Percentiles rank a stretch among this genome's conserved stretches.
Conservation (phyloP, 2,329 filamentous ascomycete species). For the Sordariomycetes sp. region DNA sequence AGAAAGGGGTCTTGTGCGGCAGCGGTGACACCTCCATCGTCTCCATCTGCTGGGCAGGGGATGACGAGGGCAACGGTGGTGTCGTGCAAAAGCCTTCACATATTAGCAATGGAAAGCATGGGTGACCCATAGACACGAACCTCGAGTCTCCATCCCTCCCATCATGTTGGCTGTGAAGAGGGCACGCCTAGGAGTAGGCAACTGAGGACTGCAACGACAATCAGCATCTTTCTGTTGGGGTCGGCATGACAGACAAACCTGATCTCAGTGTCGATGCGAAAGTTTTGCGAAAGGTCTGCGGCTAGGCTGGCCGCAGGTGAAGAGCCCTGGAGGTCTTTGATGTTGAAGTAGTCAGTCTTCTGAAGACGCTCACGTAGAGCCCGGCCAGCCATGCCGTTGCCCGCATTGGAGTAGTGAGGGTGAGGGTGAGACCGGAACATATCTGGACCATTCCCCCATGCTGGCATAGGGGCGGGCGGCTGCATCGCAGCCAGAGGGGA, state of each 20-base stretch:
- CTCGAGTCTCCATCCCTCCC: constrained; percentile 22
- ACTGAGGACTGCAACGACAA: constrained; percentile 22
- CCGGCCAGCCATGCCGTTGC: constrained; percentile 36
- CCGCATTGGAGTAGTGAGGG: constrained; percentile 27
- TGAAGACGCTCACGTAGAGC: constrained; percentile 71
- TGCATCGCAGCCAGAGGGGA: constrained; percentile 93
- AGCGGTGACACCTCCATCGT: constrained; percentile 91
- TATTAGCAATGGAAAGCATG: constrained; percentile 10
- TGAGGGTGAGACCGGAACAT: constrained; percentile 42
- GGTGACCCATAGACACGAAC: constrained; percentile 15
- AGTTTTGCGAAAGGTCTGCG: constrained; percentile 93
- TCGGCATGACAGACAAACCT: constrained; percentile 48
- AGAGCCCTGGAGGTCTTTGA: constrained; percentile 70
- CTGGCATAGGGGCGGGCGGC: constrained; percentile 51
- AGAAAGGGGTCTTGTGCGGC: constrained; percentile 72
- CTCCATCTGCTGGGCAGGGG: constrained; percentile 63
- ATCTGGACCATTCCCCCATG: constrained; percentile 45
- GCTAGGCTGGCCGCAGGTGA: constrained; percentile 88
- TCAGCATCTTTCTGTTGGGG: neutral
- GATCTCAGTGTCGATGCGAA: constrained; percentile 74
- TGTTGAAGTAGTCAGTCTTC: constrained; percentile 70
- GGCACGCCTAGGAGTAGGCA: constrained; percentile 30
- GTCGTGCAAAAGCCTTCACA: constrained; percentile 65
- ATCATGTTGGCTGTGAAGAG: constrained; percentile 29
- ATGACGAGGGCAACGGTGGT: constrained; percentile 74